A percentile compares a stretch with the other conserved stretches of the same genome.
Conservation (phyloP, 1,139 yeast genomes). For the Blastobotrys elegans region DNA sequence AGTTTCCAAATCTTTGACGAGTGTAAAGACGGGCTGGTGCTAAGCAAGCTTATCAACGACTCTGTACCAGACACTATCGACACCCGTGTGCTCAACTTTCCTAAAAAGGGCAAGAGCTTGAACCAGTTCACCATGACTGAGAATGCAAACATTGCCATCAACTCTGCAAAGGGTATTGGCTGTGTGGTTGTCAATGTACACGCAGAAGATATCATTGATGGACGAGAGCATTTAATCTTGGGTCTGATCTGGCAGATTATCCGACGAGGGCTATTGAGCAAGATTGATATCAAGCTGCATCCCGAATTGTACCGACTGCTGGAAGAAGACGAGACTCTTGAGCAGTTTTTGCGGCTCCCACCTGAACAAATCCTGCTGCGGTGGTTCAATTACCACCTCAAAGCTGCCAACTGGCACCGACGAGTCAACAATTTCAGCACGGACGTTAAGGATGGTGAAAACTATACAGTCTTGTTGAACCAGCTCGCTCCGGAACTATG, state of each 20-base stretch:
- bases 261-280: slow-evolving; percentile 88
- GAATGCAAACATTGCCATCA: slow-evolving; percentile 94
- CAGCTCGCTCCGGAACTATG: slow-evolving; percentile 85
- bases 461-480: slow-evolving; percentile 80
- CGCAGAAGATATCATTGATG: slow-evolving; percentile 94
- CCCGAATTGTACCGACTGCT: slow-evolving; percentile 93
- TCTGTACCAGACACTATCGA: slow-evolving; percentile 98
- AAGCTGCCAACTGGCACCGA: slow-evolving; percentile 88
- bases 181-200: slow-evolving; percentile 97
- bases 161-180: slow-evolving; percentile 98
- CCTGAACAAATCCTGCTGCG: slow-evolving; percentile 96
- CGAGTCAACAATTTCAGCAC: slow-evolving; percentile 78
- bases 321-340: slow-evolving; percentile 95
- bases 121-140: slow-evolving; percentile 95
- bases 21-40: slow-evolving; percentile 89
- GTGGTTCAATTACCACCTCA: slow-evolving; percentile 96
- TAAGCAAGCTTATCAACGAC: slow-evolving; percentile 91
- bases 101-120: slow-evolving; percentile 74
- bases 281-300: slow-evolving; percentile 92
- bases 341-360: slow-evolving; percentile 90
- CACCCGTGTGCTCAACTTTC: slow-evolving; percentile 90
- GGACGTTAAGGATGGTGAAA: slow-evolving; percentile 93
- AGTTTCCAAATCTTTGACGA: slow-evolving; percentile 95
- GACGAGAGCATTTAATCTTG: slow-evolving; percentile 89
- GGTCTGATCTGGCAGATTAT: slow-evolving; percentile 99